Base-by-base conservation (phyloP, 1,139 yeast species). In the Blastobotrys aristatus region DNA sequence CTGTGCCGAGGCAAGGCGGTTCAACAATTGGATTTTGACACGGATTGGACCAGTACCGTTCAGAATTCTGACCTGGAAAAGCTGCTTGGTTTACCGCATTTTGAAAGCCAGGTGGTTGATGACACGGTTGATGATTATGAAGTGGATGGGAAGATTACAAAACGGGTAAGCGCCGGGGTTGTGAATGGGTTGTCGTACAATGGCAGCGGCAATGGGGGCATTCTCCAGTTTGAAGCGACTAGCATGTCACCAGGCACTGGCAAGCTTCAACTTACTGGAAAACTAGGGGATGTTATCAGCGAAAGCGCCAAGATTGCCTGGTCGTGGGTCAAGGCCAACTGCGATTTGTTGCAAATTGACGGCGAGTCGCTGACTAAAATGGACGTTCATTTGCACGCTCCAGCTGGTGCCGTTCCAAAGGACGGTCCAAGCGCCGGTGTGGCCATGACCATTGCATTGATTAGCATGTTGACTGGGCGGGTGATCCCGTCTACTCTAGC, bases 361-460 rank as follows among this genome's bases (percentile, higher is more conserved):
- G 41, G 51, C 57, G 61, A 57, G 29, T 54, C 74, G 32, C 49
- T 78, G 54, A 76, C 75, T 53, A 74, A 73, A 49, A 66, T 77
- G 48, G 89, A 84, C 52, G 75, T 86, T 50, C 95, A 88, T 65
- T 67, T 88, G 56, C 96, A 88, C 64, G 95, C 88, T 37, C 96
- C 96, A 0, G 83, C 84, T 71, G 96, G 96, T 0, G 85, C 94
- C 0, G 75, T 88, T 37, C 82, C 84, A 31, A 89, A 89, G 66
- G 97, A 89, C 63, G 97, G 97, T 0, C 97, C 97, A 1, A 82
- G 90, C 34, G 97, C 97, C 0, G 97, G 97, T 35, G 80, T 87
- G 38, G 87, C 97, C 2, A 87, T 89, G 80, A 84, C 96, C 0
- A 67, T 88, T 44, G 85, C 89, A 62, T 71, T 89, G 48, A 68